phyloP scores from a whole-genome alignment of 129 eudicot genomes.

The Artemisia annua region DNA sequence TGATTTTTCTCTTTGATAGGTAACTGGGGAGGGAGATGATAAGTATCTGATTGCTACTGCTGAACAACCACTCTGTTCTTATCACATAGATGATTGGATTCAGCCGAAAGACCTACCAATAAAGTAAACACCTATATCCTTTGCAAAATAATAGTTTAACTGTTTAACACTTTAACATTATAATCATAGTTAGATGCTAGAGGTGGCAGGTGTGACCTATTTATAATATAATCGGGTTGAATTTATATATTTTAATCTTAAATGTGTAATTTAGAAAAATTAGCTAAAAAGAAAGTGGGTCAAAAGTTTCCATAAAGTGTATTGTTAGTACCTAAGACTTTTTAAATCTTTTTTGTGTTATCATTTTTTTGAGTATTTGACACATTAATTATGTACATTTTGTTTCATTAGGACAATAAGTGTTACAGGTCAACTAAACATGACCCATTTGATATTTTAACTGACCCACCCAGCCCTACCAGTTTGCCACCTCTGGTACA shows the following conservation, averaged over 20 bases:
- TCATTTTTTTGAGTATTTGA: too few species aligned
- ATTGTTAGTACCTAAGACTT: too few species aligned
- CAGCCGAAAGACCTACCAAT: constrained; percentile 78
- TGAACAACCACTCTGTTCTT: constrained; percentile 97
- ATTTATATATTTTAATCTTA: not conserved
- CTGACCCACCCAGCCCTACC: too few species aligned
- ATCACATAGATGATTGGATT: constrained; percentile 86
- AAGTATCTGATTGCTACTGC: constrained; percentile 97
- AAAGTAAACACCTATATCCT: constrained; percentile 42
- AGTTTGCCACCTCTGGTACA: not conserved
- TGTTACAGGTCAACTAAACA: too few species aligned
- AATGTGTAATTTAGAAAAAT: not conserved
- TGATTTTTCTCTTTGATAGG: constrained; percentile 38
- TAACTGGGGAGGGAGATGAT: constrained; percentile 94
- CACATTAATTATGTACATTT: too few species aligned
- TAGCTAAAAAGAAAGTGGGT: too few species aligned
- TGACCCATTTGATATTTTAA: too few species aligned
- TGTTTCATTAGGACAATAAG: too few species aligned
- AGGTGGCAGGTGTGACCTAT: not conserved
- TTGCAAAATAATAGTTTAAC: too few species aligned
- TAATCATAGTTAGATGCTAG: not conserved
- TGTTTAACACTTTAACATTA: not conserved
- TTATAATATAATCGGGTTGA: not conserved
- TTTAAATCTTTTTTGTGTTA: too few species aligned
- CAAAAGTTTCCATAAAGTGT: too few species aligned